phyloP scores from a whole-genome alignment of 2,329 filamentous ascomycete genomes.

The Sordariomycetes sp. region DNA sequence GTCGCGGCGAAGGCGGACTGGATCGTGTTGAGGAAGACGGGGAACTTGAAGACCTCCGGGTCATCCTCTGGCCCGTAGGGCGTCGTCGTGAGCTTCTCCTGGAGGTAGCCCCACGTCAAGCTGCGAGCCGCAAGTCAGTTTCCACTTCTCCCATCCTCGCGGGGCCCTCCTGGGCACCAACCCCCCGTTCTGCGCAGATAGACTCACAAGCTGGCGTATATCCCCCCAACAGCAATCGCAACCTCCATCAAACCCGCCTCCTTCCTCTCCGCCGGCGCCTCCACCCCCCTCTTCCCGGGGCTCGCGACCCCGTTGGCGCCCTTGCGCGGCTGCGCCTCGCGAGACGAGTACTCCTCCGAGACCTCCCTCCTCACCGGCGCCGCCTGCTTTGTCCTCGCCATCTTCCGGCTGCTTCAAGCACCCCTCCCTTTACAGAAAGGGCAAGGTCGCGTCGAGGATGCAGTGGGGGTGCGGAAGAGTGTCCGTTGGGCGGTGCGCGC shows the following conservation, averaged over 20 bases:
- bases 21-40: slow-evolving; percentile 91
- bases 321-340: slow-evolving; percentile 11
- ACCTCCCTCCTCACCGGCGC: slow-evolving; percentile 49
- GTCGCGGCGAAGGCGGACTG: slow-evolving; percentile 81
- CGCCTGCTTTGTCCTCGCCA: slow-evolving; percentile 62
- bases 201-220: slow-evolving; percentile 88
- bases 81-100: slow-evolving; percentile 95
- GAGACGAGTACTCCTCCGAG: slow-evolving; percentile 53
- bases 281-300: not conserved
- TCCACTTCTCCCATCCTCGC: not conserved
- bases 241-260: slow-evolving; percentile 61
- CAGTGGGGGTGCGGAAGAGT: not conserved
- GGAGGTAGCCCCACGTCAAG: slow-evolving; percentile 89
- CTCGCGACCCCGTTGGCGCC: slow-evolving; percentile 11
- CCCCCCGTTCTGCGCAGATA: not conserved
- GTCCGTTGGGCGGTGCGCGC: not conserved
- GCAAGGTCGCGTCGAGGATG: not conserved
- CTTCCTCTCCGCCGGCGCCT: slow-evolving; percentile 15
- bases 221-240: slow-evolving; percentile 78
- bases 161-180: no score
- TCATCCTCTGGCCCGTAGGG: slow-evolving; percentile 52
- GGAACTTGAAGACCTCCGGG: slow-evolving; percentile 77
- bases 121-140: slow-evolving; percentile 25
- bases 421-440: not conserved
- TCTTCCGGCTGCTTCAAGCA: slow-evolving; percentile 17